A percentile compares a stretch with the other conserved stretches of the same genome.
Conservation (phyloP, 106 monocot species). For the Iris macrosiphon region DNA sequence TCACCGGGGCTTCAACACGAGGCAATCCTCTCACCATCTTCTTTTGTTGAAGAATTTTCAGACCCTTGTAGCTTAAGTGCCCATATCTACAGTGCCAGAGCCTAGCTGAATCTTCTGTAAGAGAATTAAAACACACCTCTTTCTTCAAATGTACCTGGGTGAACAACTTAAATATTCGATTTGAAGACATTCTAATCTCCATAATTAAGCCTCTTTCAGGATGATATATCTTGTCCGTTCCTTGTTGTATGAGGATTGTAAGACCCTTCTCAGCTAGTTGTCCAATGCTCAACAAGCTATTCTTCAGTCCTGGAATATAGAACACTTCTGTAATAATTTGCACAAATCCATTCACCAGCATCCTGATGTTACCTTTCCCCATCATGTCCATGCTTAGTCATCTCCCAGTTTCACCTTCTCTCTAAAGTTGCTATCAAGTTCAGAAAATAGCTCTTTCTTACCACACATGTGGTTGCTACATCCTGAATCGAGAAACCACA, state of each 20-base stretch:
- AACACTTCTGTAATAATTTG: not conserved
- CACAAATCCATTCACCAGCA: not conserved
- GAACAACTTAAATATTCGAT: too few relatives aligned
- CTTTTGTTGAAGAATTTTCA: too few relatives aligned
- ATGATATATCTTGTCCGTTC: too few relatives aligned
- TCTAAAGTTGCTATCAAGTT: too few relatives aligned
- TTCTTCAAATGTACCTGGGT: not conserved
- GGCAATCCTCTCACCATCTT: too few relatives aligned
- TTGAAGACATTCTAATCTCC: not conserved
- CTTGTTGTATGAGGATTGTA: too few relatives aligned
- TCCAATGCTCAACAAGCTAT: slow-evolving; percentile 3
- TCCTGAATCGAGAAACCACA: too few relatives aligned
- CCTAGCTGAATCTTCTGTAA: not conserved
- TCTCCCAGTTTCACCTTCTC: not conserved
- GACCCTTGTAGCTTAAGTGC: too few relatives aligned
- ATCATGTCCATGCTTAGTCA: not conserved
- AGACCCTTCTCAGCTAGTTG: not conserved
- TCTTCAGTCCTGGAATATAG: slow-evolving; percentile 1
- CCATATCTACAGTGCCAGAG: not conserved
- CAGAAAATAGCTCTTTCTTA: too few relatives aligned
- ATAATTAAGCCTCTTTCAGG: not conserved
- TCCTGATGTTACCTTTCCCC: slow-evolving; percentile 2
- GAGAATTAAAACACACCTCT: not conserved
- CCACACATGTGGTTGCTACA: too few relatives aligned
- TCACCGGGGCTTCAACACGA: too few relatives aligned